Evolutionary conservation across 2,329 filamentous ascomycete genomes (phyloP).

Genomic region (Trichophyton schoenleinii): DNA sequence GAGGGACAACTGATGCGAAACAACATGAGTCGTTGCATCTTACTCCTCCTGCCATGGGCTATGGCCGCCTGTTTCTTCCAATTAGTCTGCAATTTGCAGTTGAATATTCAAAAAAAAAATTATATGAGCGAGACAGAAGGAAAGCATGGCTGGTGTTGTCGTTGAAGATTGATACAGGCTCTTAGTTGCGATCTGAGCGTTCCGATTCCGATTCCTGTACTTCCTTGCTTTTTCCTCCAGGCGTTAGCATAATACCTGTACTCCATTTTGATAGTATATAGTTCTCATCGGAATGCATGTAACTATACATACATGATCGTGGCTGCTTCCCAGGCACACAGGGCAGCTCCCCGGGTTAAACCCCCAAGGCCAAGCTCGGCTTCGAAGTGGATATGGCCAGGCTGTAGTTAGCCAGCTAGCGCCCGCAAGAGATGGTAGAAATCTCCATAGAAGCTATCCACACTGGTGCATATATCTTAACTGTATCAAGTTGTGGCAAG

Average conservation of each 20-base stretch:
- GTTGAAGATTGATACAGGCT: too few species aligned
- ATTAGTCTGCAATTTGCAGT: too few species aligned
- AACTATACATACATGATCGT: background rate
- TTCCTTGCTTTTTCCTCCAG: background rate
- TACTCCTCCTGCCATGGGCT: background rate
- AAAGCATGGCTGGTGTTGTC: background rate
- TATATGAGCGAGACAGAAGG: background rate
- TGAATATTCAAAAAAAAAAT: too few species aligned
- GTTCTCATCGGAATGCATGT: background rate
- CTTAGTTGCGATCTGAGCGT: background rate
- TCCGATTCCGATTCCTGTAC: background rate
- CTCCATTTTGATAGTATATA: background rate
- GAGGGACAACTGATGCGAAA: constrained; percentile 1
- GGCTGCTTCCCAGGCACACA: background rate
- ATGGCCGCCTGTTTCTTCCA: background rate
- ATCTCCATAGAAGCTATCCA: background rate
- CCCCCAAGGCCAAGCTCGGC: background rate
- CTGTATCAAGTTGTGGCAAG: background rate
- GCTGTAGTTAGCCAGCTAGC: too few species aligned
- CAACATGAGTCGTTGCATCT: background rate
- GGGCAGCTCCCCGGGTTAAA: background rate
- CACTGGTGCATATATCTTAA: background rate
- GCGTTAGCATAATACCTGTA: background rate
- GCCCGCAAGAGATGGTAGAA: background rate
- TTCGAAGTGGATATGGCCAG: background rate